These are phyloP conservation scores for Marasmius tenuissimus DNA, from an alignment of 1,284 basidiomycete species.

Conservation along the genomic window DNA sequence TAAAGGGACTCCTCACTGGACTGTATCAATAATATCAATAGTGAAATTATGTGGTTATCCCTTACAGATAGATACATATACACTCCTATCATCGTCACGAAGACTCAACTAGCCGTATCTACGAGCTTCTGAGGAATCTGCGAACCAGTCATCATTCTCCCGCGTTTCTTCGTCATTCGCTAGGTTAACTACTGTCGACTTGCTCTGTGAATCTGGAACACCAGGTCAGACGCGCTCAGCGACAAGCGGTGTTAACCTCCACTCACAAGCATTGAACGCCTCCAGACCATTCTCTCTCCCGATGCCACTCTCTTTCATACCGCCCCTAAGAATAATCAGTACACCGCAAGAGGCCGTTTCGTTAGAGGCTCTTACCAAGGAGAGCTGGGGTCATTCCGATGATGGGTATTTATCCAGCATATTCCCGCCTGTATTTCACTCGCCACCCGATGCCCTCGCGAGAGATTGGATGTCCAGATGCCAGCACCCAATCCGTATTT, in stretches of 20 bases:
- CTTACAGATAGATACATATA: background rate
- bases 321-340: constrained; percentile 53
- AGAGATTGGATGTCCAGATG: constrained; percentile 75
- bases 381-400: constrained; percentile 84
- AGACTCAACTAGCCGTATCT: constrained; percentile 54
- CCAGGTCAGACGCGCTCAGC: constrained; percentile 7
- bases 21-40: background rate
- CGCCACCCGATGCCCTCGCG: constrained; percentile 70
- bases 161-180: constrained; percentile 59
- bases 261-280: constrained; percentile 73
- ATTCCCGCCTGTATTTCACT: constrained; percentile 69
- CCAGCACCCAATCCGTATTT: constrained; percentile 81
- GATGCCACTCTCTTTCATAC: constrained; percentile 83
- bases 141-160: constrained; percentile 75
- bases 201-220: constrained; percentile 72
- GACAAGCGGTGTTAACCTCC: background rate
- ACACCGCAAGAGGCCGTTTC: background rate
- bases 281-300: constrained; percentile 82
- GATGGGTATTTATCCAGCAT: constrained; percentile 86
- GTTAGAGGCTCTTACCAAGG: constrained; percentile 61
- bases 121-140: constrained; percentile 46
- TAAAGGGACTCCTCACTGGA: background rate
- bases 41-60: background rate
- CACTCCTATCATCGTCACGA: background rate
- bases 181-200: constrained; percentile 74